Evolutionary conservation across 2,329 filamentous ascomycete genomes (phyloP), one percentile per base, ranked within the genome.

Genomic region (Paramyrothecium sp.): DNA sequence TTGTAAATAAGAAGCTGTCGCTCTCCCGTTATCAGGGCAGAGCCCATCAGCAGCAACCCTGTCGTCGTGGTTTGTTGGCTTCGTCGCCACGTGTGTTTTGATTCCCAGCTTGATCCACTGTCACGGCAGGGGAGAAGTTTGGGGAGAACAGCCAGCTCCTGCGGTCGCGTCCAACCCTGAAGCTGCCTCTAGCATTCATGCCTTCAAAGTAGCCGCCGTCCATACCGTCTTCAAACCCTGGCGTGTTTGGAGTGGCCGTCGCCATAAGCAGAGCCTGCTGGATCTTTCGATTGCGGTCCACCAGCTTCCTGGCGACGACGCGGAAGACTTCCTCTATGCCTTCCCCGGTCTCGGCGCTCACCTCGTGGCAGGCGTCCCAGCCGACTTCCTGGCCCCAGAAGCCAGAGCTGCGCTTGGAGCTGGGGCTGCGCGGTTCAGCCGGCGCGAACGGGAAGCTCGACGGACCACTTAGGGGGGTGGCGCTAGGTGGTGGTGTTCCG

Each of bases 321-420:
- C 94, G 84, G 67, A 98, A 98, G 0, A 99, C 92, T 74, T 98
- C 95, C 66, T 98, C 95, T 19, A 99, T 93, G 19, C 94, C 94
- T 78, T 97, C 93, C 56, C 93, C 93, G 67, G 89, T 92, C 79
- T 96, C 94, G 51, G 94, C 93, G 65, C 89, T 93, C 69, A 99
- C 94, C 77, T 99, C 95, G 73, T 98, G 95, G 72, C 94, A 98
- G 61, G 92, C 96, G 68, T 97, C 93, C 93, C 94, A 98, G 54
- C 93, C 92, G 7, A 92, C 87, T 69, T 97, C 93, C 71, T 95
- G 91, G 21, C 89, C 92, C 93, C 93, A 97, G 75, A 92, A 91
- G 2, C 89, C 89, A 41, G 85, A 89, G 67, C 85, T 89, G 47
- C 86, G 79, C 71, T 89, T 89, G 51, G 82, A 86, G 65, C 80